Base-by-base conservation (phyloP, 306 rosid species). In the Acacia melanoxylon region DNA sequence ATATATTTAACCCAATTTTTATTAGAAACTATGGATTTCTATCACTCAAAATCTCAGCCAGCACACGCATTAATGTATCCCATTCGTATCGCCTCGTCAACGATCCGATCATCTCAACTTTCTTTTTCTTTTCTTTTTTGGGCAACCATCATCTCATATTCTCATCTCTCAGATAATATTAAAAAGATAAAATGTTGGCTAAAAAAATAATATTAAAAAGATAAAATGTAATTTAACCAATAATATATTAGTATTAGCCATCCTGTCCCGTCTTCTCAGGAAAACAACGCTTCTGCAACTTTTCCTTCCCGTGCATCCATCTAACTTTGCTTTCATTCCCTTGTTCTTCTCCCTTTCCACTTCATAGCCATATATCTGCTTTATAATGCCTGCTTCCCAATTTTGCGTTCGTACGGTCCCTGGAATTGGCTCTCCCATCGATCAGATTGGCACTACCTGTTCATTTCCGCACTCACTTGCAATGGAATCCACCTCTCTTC, bases 331-430 rank as follows among this genome's bases (percentile, higher is more conserved):
- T 4, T 40, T 37, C 35, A 54, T 6, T 9, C 6, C 76, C 78
- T 68, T 35, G 27, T 25, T 41, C 72, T 24, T 81, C 83, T 14
- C 46, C 72, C 33, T 75, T 71, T 13, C 33, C 67, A 17, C 25
- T 10, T 31, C 68, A 14, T 25, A 33, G 0, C 14, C 19, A 9
- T 74, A 20, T 25, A 25, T 25, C 58, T 52, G 69, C 68, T 81
- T 72, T 56, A 79, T 11, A 79, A 91, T 91, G 95, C 85, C 86
- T 6, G 75, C 71, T 19, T 83, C 80, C 33, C 84, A 83, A 29
- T 69, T 78, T 22, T 75, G 63, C 72, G 68, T 81, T 74, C 90
- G 78, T 17, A 59, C 89, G 58, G 51, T 78, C 24, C 22, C 88
- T 65, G 85, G 90, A 78, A 42, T 31, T 24, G 85, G 54, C 41